A percentile compares a stretch with the other conserved stretches of the same genome.
These are phyloP conservation scores for Neofusicoccum sp. DNA, from an alignment of 2,329 filamentous ascomycete species.

Conservation along the genomic window DNA sequence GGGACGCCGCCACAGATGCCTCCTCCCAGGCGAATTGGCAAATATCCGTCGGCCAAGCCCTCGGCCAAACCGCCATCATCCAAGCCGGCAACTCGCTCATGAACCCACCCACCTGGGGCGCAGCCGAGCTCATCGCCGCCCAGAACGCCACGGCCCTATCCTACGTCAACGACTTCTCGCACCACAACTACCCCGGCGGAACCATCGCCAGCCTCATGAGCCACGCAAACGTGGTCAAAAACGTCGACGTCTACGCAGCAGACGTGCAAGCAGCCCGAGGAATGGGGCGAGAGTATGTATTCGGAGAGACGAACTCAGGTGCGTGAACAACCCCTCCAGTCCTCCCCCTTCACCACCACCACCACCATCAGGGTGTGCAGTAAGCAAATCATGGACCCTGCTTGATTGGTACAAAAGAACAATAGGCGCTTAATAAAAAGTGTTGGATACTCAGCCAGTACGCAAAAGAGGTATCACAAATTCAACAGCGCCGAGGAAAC, in stretches of 20 bases:
- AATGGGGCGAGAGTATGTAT: too few species aligned
- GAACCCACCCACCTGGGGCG: constrained; percentile 23
- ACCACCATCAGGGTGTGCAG: too few species aligned
- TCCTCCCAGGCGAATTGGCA: constrained; percentile 36
- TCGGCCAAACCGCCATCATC: constrained; percentile 29
- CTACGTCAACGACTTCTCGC: constrained; percentile 32
- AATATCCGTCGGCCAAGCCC: constrained; percentile 29
- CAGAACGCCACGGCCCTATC: constrained; percentile 37
- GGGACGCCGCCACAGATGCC: constrained; percentile 30
- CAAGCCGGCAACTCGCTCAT: constrained; percentile 24
- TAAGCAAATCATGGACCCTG: too few species aligned
- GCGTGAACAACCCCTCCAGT: too few species aligned
- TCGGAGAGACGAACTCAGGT: too few species aligned
- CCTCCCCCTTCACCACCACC: too few species aligned
- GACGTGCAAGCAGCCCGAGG: too few species aligned
- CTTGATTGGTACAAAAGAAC: too few species aligned
- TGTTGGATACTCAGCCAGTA: too few species aligned
- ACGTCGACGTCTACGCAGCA: constrained; percentile 46
- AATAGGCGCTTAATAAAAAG: too few species aligned
- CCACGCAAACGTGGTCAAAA: constrained; percentile 42
- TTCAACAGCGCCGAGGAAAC: too few species aligned
- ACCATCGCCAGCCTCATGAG: constrained; percentile 41
- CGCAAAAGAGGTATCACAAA: too few species aligned
- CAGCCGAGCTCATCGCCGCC: constrained; percentile 34
- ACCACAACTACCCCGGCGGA: constrained; percentile 49